Percentiles rank a stretch among this genome's conserved stretches.
These are phyloP conservation scores for Cercospora janseana DNA, from an alignment of 2,329 filamentous ascomycete species.

Conservation along the genomic window DNA sequence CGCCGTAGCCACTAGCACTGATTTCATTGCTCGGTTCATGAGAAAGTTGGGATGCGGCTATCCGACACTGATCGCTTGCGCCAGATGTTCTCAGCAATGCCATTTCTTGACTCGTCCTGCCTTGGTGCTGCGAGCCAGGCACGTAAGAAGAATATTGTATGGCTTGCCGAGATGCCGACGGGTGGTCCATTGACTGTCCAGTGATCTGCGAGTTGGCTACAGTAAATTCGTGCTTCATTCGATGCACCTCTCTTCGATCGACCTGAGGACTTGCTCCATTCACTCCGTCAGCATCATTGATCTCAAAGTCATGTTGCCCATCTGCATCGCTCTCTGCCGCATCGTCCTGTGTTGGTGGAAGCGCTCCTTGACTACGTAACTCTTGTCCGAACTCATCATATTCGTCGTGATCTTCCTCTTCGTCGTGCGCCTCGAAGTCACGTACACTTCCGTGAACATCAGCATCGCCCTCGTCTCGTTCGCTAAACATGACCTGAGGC, in stretches of 20 bases:
- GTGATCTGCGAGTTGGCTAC: slow-evolving; percentile 48
- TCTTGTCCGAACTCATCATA: slow-evolving; percentile 39
- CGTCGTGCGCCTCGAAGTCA: slow-evolving; percentile 13
- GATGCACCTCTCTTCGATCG: background rate
- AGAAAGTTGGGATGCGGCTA: slow-evolving; percentile 21
- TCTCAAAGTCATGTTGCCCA: slow-evolving; percentile 10
- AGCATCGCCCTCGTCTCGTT: slow-evolving; percentile 17
- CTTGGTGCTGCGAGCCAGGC: slow-evolving; percentile 38
- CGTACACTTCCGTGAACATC: slow-evolving; percentile 17
- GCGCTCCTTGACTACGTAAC: slow-evolving; percentile 34
- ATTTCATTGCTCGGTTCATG: slow-evolving; percentile 13
- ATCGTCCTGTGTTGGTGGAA: slow-evolving; percentile 25
- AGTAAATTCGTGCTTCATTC: slow-evolving; percentile 39
- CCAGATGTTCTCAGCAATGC: slow-evolving; percentile 28
- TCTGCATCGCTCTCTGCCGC: slow-evolving; percentile 13
- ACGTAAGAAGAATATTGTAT: slow-evolving; percentile 37
- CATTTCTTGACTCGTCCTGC: slow-evolving; percentile 34
- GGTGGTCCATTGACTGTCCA: background rate
- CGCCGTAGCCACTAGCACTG: slow-evolving; percentile 12
- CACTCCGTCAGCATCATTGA: background rate
- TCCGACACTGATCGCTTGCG: slow-evolving; percentile 17
- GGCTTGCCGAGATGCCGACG: slow-evolving; percentile 25
- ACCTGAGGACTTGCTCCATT: background rate
- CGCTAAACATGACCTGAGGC: slow-evolving; percentile 16
- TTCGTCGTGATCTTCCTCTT: slow-evolving; percentile 36